Evolutionary conservation across 2,329 filamentous ascomycete species (phyloP), one percentile per base, ranked within the genome.

Genomic region (Alternaria conjuncta): DNA sequence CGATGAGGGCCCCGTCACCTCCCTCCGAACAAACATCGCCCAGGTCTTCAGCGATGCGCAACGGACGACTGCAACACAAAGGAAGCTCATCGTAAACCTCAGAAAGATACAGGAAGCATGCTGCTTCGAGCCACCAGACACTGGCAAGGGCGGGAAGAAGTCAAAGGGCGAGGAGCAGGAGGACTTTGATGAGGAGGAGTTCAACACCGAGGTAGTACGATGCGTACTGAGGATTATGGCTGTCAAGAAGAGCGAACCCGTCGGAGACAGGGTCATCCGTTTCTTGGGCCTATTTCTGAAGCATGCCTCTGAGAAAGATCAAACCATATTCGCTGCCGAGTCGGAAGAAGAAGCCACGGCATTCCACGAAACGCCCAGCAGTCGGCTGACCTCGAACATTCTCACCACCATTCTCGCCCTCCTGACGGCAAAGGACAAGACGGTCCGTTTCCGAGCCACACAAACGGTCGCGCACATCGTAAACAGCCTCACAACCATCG

Each of bases 91-190:
- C 5, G 92, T 97, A 64, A 94, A 90, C 54, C 83, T 99, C 64
- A 89, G 95, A 67, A 97, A 97, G 81, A 87, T 97, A 46, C 95
- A 98, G 75, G 95, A 97, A 78, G 86, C 90, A 41, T 97, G 93
- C 82, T 87, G 85, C 67, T 88, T 86, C 55, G 86, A 89, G 64
- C 81, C 82, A 2, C 79, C 81, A 41, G 80, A 80, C 23, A 81
- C 82, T 25, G 87, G 85, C 66, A 87, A 86, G 65, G 60, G 60
- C 23, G 65, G 65, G 36, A 73, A 70, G 55, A 85, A 81, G 70
- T 64, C 30, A 15, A 65, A 75, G 4, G 80, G 84, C 11, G 83
- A 86, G 11, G 63, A 65, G 9, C 53, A 64, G 10, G 87, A 89
- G 69, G 90, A 93, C 11, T 92, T 94, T 66, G 90, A 93, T 47